Base-by-base conservation (phyloP, 345 rosid genomes). In the Citrus mangshanensis region DNA sequence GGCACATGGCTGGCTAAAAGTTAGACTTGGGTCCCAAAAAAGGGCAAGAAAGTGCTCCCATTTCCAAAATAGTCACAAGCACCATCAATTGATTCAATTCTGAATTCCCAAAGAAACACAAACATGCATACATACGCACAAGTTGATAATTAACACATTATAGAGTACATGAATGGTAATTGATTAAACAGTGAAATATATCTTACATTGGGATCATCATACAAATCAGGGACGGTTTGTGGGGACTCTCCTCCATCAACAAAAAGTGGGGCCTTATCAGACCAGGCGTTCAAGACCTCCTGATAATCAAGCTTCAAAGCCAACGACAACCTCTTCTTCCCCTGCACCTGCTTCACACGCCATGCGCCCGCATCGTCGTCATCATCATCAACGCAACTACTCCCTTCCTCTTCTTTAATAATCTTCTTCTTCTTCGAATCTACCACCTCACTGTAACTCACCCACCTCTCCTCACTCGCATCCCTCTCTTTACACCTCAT, bases 251-350 rank as follows among this genome's bases (percentile, higher is more conserved):
- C 86, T 70, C 86, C 88, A 54, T 81, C 83, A 51, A 93, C 78
- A 73, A 76, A 93, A 73, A 92, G 90, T 40, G 97, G 81, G 19
- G 93, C 93, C 85, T 91, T 91, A 75, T 90, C 93, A 54, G 93
- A 90, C 97, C 99, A 95, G 80, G 93, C 93, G 63, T 92, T 89
- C 91, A 93, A 64, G 76, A 95, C 85, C 84, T 88, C 88, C 72
- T 91, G 83, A 58, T 95, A 93, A 86, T 95, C 98, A 66, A 95
- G 98, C 89, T 92, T 95, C 89, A 93, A 73, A 38, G 84, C 82
- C 68, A 93, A 77, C 66, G 89, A 80, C 60, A 76, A 61, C 37
- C 79, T 62, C 78, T 12, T 56, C 75, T 64, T 72, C 38, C 34
- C 49, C 24, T 18, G 78, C 70, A 28, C 64, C 81, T 24, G 70